Evolutionary conservation across 2,329 filamentous ascomycete genomes (phyloP).

Genomic region (Meredithiella fracta): DNA sequence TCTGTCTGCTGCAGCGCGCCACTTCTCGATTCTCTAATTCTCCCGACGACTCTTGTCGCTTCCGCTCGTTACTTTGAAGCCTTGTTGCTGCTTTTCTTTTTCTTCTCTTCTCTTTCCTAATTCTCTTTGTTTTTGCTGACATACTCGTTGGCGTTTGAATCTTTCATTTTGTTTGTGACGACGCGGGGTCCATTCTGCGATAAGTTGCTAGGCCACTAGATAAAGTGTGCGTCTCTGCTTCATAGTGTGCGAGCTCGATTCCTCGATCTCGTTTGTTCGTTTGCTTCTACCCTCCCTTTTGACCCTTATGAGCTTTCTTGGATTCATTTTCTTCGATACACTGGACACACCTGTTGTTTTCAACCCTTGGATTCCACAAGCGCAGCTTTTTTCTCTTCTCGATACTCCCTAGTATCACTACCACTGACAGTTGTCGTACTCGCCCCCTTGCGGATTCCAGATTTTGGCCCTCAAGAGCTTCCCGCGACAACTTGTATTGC

Average conservation of each 20-base stretch:
- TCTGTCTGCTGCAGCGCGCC: neutral
- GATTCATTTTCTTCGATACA: neutral
- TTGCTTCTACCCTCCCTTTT: neutral
- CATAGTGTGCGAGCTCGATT: neutral
- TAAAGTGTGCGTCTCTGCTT: neutral
- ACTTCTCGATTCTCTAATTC: neutral
- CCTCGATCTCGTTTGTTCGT: neutral
- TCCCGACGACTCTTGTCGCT: neutral
- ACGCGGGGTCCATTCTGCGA: neutral
- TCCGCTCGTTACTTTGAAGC: neutral
- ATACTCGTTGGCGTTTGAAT: neutral
- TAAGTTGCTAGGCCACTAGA: neutral
- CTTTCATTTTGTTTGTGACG: neutral
- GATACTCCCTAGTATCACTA: neutral
- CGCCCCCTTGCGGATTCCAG: neutral
- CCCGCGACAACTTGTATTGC: neutral
- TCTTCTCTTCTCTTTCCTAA: neutral
- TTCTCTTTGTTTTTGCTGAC: too few species aligned
- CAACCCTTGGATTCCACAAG: neutral
- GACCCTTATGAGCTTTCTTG: neutral
- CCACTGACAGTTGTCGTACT: neutral
- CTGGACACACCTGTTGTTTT: neutral
- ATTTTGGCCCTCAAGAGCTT: neutral
- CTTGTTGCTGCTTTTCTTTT: neutral
- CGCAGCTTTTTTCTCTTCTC: neutral